These are phyloP conservation scores for Bipolaris zeicola DNA, from an alignment of 2,329 filamentous ascomycete genomes.

Conservation along the genomic window DNA sequence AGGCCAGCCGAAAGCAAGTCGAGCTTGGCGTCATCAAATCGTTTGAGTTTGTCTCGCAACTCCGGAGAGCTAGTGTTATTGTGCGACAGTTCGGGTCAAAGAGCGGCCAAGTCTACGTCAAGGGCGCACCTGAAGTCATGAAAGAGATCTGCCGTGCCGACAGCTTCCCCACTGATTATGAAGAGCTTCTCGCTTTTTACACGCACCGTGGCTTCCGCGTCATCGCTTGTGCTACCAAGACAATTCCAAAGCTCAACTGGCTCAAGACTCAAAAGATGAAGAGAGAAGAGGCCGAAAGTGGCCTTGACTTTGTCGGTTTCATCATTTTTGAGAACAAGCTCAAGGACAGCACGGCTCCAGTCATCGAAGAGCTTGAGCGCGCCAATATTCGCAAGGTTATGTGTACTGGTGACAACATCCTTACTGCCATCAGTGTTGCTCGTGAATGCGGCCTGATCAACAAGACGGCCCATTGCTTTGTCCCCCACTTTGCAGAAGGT, in stretches of 20 bases:
- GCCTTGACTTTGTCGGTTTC: conserved; percentile 89
- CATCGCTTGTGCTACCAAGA: conserved; percentile 91
- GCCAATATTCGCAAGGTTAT: conserved; percentile 90
- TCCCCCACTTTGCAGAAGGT: conserved; percentile 86
- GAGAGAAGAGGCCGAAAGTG: conserved; percentile 79
- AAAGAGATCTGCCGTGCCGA: conserved; percentile 86
- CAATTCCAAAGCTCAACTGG: conserved; percentile 87
- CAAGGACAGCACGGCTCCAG: conserved; percentile 80
- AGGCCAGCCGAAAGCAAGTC: conserved; percentile 61
- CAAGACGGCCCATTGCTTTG: conserved; percentile 83
- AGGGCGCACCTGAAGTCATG: conserved; percentile 96
- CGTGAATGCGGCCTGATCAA: conserved; percentile 86
- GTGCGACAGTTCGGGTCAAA: conserved; percentile 85
- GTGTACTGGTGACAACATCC: conserved; percentile 97
- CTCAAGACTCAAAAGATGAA: conserved; percentile 94
- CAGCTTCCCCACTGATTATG: conserved; percentile 86
- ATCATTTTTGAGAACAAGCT: conserved; percentile 99
- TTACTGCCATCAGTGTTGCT: conserved; percentile 95
- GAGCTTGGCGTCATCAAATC: conserved; percentile 89
- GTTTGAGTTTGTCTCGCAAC: conserved; percentile 93
- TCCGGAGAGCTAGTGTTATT: conserved; percentile 90
- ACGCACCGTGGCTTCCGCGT: conserved; percentile 96
- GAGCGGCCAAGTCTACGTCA: conserved; percentile 88
- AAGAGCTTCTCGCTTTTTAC: conserved; percentile 86
- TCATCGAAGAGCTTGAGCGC: conserved; percentile 79